A percentile compares a stretch with the other conserved stretches of the same genome.
Evolutionary conservation across 208 protist genomes (phyloP).

Genomic region (Trypanosoma theileri): DNA sequence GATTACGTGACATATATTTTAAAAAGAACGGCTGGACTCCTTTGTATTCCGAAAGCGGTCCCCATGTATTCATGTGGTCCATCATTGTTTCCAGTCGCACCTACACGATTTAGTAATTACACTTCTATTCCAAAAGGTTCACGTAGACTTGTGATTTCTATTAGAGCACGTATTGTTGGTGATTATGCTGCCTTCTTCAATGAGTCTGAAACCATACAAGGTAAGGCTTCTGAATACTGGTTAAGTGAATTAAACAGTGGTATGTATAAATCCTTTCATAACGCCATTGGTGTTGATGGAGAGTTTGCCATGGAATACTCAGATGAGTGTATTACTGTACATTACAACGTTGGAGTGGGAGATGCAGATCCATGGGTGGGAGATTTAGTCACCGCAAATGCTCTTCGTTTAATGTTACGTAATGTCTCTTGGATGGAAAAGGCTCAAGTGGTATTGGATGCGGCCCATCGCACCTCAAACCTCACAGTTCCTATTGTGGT

Average conservation of each 20-base stretch:
- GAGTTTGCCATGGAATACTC: conserved; percentile 12
- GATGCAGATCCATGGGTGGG: conserved; percentile 32
- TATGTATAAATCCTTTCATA: conserved; percentile 21
- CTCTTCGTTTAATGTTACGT: conserved; percentile 29
- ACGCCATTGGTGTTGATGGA: conserved; percentile 23
- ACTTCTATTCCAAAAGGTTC: conserved; percentile 15
- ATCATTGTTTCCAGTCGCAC: background rate
- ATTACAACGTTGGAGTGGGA: conserved; percentile 25
- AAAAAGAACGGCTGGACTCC: background rate
- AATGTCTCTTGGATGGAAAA: conserved; percentile 12
- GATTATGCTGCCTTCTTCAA: conserved; percentile 13
- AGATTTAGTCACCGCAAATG: conserved; percentile 28
- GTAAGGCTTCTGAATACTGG: background rate
- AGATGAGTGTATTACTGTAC: conserved; percentile 10
- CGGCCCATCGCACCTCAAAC: background rate
- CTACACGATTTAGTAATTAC: conserved; percentile 20
- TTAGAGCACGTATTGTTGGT: conserved; percentile 21
- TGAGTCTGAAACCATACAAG: background rate
- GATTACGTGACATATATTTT: conserved; percentile 20
- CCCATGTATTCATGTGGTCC: conserved; percentile 26
- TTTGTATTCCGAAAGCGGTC: conserved; percentile 14
- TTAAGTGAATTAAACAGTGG: background rate
- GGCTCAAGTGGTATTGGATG: conserved; percentile 13
- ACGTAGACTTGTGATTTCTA: conserved; percentile 21
- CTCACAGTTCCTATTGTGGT: conserved; percentile 24